phyloP scores from a whole-genome alignment of 768 basidiomycete species.

The Leccinum disarticulatum region DNA sequence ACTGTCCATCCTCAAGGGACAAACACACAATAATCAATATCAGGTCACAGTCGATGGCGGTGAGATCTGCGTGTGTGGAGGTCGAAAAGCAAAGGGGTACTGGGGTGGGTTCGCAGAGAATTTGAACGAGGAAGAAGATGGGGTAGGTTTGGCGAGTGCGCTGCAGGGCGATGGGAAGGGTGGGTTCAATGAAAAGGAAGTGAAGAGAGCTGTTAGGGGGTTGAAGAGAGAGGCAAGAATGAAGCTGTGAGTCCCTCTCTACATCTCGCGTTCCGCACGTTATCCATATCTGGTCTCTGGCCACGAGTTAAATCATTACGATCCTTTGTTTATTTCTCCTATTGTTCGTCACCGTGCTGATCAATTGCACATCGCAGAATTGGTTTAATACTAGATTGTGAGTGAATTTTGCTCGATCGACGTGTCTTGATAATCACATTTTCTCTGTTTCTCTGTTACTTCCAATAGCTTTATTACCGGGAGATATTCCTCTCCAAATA shows the following conservation, averaged over 20 bases:
- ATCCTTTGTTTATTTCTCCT: background rate
- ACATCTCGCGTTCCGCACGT: background rate
- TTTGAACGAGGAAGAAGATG: slow-evolving; percentile 46
- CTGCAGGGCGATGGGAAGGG: slow-evolving; percentile 49
- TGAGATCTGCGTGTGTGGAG: slow-evolving; percentile 54
- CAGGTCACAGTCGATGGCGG: slow-evolving; percentile 19
- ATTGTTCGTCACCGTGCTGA: slow-evolving; percentile 9
- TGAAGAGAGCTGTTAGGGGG: slow-evolving; percentile 60
- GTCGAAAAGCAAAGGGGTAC: slow-evolving; percentile 60
- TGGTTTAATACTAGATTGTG: slow-evolving; percentile 30
- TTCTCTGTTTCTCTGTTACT: slow-evolving; percentile 4
- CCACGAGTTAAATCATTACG: background rate
- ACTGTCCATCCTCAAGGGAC: slow-evolving; percentile 59
- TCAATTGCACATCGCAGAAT: slow-evolving; percentile 17
- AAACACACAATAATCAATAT: slow-evolving; percentile 25
- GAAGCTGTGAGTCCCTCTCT: slow-evolving; percentile 57
- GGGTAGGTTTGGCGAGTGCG: slow-evolving; percentile 44
- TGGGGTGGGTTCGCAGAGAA: slow-evolving; percentile 65
- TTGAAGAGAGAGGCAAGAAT: slow-evolving; percentile 67
- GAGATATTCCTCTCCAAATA: slow-evolving; percentile 83
- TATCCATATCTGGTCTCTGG: background rate
- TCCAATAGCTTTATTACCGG: slow-evolving; percentile 67
- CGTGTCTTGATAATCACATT: background rate
- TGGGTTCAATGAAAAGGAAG: slow-evolving; percentile 69
- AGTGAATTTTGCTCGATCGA: slow-evolving; percentile 8